phyloP scores from a whole-genome alignment of 164 flowering plant species.

The Chimonanthus salicifolius region DNA sequence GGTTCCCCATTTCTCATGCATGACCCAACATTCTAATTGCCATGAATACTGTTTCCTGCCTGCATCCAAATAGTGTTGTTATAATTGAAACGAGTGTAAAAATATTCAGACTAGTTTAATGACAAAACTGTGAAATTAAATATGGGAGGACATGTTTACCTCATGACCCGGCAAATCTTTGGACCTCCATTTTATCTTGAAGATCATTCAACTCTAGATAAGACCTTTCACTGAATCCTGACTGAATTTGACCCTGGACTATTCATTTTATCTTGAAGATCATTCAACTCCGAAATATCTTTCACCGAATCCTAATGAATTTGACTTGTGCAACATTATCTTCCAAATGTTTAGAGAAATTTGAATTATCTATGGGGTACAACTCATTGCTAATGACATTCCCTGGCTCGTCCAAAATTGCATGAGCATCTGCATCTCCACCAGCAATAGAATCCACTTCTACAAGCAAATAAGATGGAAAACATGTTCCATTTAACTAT shows the following conservation, averaged over 20 bases:
- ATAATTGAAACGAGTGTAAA: not conserved
- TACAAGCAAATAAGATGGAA: conserved; percentile 1
- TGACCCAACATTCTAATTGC: not conserved
- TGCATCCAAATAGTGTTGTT: not conserved
- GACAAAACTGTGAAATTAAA: not conserved
- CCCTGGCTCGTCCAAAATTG: conserved; percentile 25
- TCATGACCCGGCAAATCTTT: not conserved
- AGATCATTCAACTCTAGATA: conserved; percentile 3
- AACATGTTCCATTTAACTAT: not conserved
- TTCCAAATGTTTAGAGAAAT: not conserved
- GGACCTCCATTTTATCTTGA: not conserved
- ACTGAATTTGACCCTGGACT: too few relatives aligned
- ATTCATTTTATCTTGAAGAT: too few relatives aligned
- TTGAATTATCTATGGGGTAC: not conserved
- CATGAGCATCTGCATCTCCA: conserved; percentile 5
- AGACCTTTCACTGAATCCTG: not conserved
- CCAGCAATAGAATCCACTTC: not conserved
- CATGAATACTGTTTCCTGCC: not conserved
- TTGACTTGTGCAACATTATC: too few relatives aligned
- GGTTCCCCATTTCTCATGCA: too few relatives aligned
- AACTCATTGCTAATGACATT: conserved; percentile 17
- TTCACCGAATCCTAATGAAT: too few relatives aligned
- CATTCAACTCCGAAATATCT: too few relatives aligned
- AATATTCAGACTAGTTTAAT: not conserved
- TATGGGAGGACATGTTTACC: not conserved